Base-by-base conservation (phyloP, 1,284 basidiomycete species). In the Fomitopsis palustris region DNA sequence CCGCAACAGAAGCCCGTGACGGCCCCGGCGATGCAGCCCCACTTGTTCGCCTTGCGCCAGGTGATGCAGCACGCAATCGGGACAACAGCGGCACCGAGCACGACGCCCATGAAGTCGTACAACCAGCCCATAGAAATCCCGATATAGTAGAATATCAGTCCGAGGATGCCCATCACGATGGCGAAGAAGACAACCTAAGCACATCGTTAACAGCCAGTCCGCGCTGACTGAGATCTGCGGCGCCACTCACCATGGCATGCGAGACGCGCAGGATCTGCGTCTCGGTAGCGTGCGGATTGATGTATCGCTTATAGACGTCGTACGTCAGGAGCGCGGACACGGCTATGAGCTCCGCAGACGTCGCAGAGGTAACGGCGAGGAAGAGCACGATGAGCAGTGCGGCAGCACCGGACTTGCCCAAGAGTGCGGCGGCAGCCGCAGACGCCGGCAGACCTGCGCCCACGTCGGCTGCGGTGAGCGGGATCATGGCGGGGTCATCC, bases 91-190 rank as follows among this genome's bases (percentile, higher is more conserved):
- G 89, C 88, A 1, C 93, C 93, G 17, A 96, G 84, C 53, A 90
- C 84, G 59, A 92, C 89, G 6, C 90, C 90, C 88, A 93, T 91
- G 72, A 92, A 90, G 17, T 86, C 88, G 69, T 92, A 93, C 55
- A 93, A 83, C 89, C 89, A 94, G 16, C 92, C 93, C 91, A 94
- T 92, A 6, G 86, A 89, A 57, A 98, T 86, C 4, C 93, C 93
- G 61, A 94, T 93, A 69, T 92, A 93, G 75, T 83, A 88, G 80
- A 96, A 97, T 60, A 95, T 90, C 33, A 91, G 75, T 0, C 93
- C 95, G 2, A 92, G 87, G 14, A 93, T 65, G 31, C 88, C 92
- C 84, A 94, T 93, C 52, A 90, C 78, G 38, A 95, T 59, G 0
- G 89, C 89, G 72, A 90, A 96, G 37, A 85, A 73, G 0, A 77